These are phyloP conservation scores for Termitomyces sp. DNA, from an alignment of 768 basidiomycete species.

Conservation along the genomic window DNA sequence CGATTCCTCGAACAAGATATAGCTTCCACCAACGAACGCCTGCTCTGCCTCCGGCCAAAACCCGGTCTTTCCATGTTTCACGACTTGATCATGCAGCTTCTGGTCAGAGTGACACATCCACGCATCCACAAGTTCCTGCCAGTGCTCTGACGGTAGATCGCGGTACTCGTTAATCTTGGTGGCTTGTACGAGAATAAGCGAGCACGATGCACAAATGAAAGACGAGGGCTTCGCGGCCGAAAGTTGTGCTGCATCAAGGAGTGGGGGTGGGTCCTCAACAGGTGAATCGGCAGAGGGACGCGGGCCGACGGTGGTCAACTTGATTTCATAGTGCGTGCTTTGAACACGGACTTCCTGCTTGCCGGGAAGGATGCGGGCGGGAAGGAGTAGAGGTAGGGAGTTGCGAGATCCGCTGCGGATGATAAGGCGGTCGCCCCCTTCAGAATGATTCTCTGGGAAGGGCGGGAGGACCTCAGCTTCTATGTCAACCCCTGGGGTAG, in stretches of 20 bases:
- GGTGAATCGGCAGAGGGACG: conserved; percentile 17
- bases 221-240: conserved; percentile 48
- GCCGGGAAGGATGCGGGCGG: conserved; percentile 55
- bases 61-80: conserved; percentile 53
- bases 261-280: conserved; percentile 33
- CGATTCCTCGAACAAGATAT: conserved; percentile 71
- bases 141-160: conserved; percentile 93
- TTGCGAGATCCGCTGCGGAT: conserved; percentile 56
- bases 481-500: conserved; percentile 46
- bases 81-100: conserved; percentile 67
- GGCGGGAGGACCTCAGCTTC: conserved; percentile 65
- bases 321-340: conserved; percentile 68
- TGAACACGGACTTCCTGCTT: conserved; percentile 55
- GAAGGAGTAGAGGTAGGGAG: conserved; percentile 56
- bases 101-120: conserved; percentile 99
- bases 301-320: conserved; percentile 42
- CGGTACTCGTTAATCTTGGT: conserved; percentile 54
- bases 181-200: conserved; percentile 66
- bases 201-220: conserved; percentile 79
- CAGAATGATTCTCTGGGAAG: conserved; percentile 31
- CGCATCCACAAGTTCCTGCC: conserved; percentile 95
- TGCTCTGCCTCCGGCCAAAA: conserved; percentile 77
- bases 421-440: conserved; percentile 54
- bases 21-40: conserved; percentile 87
- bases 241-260: conserved; percentile 73